Conservation (phyloP, 2,329 filamentous ascomycete genomes). For the Phialophora chinensis region DNA sequence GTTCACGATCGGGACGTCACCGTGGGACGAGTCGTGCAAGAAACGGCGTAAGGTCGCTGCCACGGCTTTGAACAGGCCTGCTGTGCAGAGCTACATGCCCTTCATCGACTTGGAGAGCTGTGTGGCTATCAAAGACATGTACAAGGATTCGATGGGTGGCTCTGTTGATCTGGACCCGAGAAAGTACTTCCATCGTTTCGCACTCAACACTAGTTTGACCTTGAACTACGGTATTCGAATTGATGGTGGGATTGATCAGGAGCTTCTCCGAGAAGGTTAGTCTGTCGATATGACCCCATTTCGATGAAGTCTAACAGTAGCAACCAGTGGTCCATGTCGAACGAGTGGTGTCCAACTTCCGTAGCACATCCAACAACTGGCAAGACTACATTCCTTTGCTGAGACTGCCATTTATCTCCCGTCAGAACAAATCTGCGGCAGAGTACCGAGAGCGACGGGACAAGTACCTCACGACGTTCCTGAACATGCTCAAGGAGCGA, state of each 20-base stretch:
- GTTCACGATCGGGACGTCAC: constrained; percentile 82
- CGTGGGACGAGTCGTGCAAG: constrained; percentile 84
- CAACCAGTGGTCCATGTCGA: constrained; percentile 71
- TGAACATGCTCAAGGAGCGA: constrained; percentile 64
- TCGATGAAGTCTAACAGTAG: background rate
- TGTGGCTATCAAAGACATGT: constrained; percentile 73
- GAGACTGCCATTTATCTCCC: constrained; percentile 65
- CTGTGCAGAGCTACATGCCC: constrained; percentile 79
- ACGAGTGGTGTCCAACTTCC: constrained; percentile 74
- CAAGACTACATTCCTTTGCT: constrained; percentile 82
- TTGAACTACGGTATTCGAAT: constrained; percentile 82
- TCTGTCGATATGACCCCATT: background rate
- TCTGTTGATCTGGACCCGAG: constrained; percentile 70
- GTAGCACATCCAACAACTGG: constrained; percentile 82
- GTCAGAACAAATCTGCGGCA: constrained; percentile 64
- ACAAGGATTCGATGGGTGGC: constrained; percentile 68
- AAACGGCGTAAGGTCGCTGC: constrained; percentile 76
- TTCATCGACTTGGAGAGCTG: constrained; percentile 79
- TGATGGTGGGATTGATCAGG: constrained; percentile 70
- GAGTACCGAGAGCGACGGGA: constrained; percentile 73
- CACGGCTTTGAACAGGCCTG: constrained; percentile 76
- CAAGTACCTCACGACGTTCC: constrained; percentile 65
- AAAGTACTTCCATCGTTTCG: constrained; percentile 75
- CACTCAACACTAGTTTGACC: constrained; percentile 76
- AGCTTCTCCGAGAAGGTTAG: constrained; percentile 66